A percentile compares a stretch with the other conserved stretches of the same genome.
Evolutionary conservation across 208 protist species (phyloP).

Genomic region (Trypanosoma lewisi): DNA sequence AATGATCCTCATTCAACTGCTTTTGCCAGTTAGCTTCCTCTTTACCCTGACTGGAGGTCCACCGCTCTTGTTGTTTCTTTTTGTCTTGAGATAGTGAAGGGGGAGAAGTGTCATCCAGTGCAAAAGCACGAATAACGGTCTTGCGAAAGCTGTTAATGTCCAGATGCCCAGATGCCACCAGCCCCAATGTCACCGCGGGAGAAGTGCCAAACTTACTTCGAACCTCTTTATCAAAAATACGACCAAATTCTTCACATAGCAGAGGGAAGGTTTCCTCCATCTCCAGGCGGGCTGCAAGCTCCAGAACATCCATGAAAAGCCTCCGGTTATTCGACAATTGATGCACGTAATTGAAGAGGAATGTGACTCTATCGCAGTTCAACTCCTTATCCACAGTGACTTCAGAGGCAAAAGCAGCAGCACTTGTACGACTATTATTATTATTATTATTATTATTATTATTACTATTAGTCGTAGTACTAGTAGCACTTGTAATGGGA

Average conservation of each 20-base stretch:
- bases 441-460: too few relatives aligned
- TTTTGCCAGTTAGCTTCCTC: not conserved
- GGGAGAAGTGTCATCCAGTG: conserved; percentile 1
- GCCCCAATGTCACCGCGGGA: not conserved
- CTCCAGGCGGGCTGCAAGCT: conserved; percentile 25
- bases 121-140: conserved; percentile 16
- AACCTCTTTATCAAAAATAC: conserved; percentile 27
- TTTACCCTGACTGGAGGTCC: not conserved
- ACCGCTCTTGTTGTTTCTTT: not conserved
- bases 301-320: conserved; percentile 30
- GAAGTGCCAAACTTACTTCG: not conserved
- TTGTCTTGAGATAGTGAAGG: not conserved
- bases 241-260: conserved; percentile 24
- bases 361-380: not conserved
- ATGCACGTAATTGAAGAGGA: not conserved
- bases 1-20: conserved; percentile 42
- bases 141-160: conserved; percentile 1
- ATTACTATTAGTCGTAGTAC: too few relatives aligned
- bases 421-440: too few relatives aligned
- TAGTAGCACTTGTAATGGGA: too few relatives aligned
- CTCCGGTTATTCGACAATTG: conserved; percentile 16
- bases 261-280: conserved; percentile 23
- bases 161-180: not conserved
- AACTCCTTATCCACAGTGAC: too few relatives aligned
- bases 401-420: too few relatives aligned